Evolutionary conservation across 139 green algal genomes (phyloP), one percentile per base, ranked within the genome.

Genomic region (Ettlia oleoabundans): DNA sequence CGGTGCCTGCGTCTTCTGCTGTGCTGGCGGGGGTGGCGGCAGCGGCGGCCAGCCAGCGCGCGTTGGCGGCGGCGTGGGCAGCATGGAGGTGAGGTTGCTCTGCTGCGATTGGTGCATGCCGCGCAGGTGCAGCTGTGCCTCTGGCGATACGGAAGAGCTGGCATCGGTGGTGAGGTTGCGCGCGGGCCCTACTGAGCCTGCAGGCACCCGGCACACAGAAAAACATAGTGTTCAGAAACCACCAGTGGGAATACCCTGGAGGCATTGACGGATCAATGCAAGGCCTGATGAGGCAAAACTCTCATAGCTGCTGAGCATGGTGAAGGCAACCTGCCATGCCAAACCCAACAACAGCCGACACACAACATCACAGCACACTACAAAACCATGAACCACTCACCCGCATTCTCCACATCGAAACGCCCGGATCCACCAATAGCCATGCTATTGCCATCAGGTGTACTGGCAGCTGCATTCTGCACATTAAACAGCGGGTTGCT

Each of bases 321-420:
- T n/a, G n/a, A n/a, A n/a, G n/a, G n/a, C n/a, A n/a, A n/a, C n/a
- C n/a, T n/a, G n/a, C n/a, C n/a, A n/a, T n/a, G n/a, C n/a, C n/a
- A n/a, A n/a, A n/a, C n/a, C n/a, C n/a, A n/a, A n/a, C n/a, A n/a
- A n/a, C n/a, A n/a, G n/a, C n/a, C n/a, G n/a, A 71, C 10, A 47
- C 66, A n/a, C 47, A 10, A 3, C 68, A 62, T 3, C 40, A 3
- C 40, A 28, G 3, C 35, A 42, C 41, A 37, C 5, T 33, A 4
- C 43, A 43, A 28, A 52, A 24, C 28, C 52, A 13, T 26, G 19
- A 15, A 33, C 28, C 7, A 26, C 77, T 40, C 37, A 68, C 78
- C 78, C 32, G 65, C 66, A 42, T 77, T 83, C 78, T 83, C 78
- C 28, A 83, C 41, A 15, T 83, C 78, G 2, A 77, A 42, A 47